Evolutionary conservation across 2,329 filamentous ascomycete genomes (phyloP), one percentile per base, ranked within the genome.

Genomic region (Scopulariopsis brevicaulis): DNA sequence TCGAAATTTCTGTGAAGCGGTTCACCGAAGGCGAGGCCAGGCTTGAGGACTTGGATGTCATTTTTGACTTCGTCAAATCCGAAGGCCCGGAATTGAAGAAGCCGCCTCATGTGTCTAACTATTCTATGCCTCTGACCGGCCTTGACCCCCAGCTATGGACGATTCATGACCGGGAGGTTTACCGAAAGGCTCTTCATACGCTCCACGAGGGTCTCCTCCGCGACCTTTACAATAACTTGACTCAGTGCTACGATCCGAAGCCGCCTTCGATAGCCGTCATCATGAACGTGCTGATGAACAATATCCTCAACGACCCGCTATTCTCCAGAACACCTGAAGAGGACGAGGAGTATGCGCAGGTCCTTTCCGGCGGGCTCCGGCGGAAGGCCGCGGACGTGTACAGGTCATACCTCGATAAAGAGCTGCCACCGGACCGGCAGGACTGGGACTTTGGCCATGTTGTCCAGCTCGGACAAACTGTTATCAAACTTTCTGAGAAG

Each of bases 401-500:
- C 68, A 82, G 87, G 58, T 82, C 81, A 32, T 85, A 92, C 62
- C 81, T 97, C 54, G 83, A 92, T 59, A 84, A 86, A 61, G 82
- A 92, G 65, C 85, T 99, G 1, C 91, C 92, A 1, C 81, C 87
- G 37, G 82, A 86, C 58, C 86, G 90, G 64, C 84, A 91, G 62
- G 81, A 89, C 55, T 96, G 94, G 92, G 84, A 96, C 64, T 93
- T 96, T 68, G 87, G 82, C 62, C 90, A 97, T 70, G 87, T 97
- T 59, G 90, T 96, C 60, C 84, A 92, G 66, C 81, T 99, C 25
- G 91, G 92, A 18, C 90, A 94, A 68, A 84, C 85, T 0, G 90
- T 97, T 5, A 86, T 90, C 54, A 91, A 89, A 63, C 78, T 96
- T 35, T 90, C 88, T 62, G 86, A 96, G 65, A 89, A 87, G 68